Base-by-base conservation (phyloP, 257 asterid genomes). In the Rubia yunnanensis region DNA sequence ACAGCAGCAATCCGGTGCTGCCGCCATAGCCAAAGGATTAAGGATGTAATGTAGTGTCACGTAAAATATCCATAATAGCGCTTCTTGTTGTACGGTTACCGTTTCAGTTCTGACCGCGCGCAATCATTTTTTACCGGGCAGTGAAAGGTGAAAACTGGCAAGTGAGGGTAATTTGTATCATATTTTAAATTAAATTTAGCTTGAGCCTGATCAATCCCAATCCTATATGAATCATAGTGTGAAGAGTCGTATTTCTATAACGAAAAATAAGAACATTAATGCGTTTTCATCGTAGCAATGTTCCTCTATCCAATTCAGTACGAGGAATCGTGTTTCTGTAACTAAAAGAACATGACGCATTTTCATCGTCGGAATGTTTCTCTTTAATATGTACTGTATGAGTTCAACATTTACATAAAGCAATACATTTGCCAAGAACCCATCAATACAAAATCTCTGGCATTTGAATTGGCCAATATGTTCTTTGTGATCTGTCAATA, bases 11-110 rank as follows among this genome's bases (percentile, higher is more conserved):
- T 56, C 38, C 8, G 62, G 5, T 27, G 36, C 61, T 56, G 62
- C 38, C 38, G 62, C 62, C 38, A 27, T 56, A 56, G 38, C 62
- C 28, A 50, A n/a, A 20, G 56, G n/a, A 41, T n/a, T n/a, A n/a
- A n/a, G n/a, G n/a, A n/a, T n/a, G n/a, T n/a, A n/a, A n/a, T 15
- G 49, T 5, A 44, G 8, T 4, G n/a, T 44, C 52, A 2, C 44
- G 5, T 24, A 14, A 55, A 28, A 55, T 26, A 26, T 14, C 22
- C 52, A 44, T 17, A 53, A 23, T 1, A 53, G 15, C 5, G 11
- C 57, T 22, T 52, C 27, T 52, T 20, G 58, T 52, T 53, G 6
- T 53, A 24, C 59, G 59, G 59, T 23, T 53, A 50, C 5, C 17
- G 24, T 50, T 50, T 20, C 4, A n/a, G 27, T 22, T 50, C 27